Conservation (phyloP, 441 rosid genomes). For the Theobroma grandiflorum region DNA sequence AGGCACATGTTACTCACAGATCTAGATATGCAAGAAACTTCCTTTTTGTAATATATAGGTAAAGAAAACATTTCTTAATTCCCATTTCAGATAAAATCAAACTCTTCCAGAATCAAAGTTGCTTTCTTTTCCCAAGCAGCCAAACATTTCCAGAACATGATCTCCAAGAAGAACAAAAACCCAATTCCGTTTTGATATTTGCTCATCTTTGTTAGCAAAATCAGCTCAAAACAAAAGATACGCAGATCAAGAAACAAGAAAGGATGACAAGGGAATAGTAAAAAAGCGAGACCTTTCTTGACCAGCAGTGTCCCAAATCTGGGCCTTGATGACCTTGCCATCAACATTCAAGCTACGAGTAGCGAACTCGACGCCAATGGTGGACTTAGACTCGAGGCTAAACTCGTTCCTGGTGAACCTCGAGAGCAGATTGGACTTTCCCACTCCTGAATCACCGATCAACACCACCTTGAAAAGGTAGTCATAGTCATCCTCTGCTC, state of each 20-base stretch:
- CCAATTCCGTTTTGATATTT: background rate
- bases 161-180: background rate
- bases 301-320: conserved; percentile 97
- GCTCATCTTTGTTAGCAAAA: background rate
- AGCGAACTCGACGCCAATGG: conserved; percentile 78
- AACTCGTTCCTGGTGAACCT: conserved; percentile 77
- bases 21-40: conserved; percentile 20
- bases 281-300: conserved; percentile 69
- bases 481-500: conserved; percentile 87
- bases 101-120: conserved; percentile 11
- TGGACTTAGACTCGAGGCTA: conserved; percentile 75
- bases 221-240: conserved; percentile 12
- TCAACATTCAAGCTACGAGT: conserved; percentile 74
- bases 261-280: background rate
- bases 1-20: conserved; percentile 17
- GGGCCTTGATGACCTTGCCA: conserved; percentile 78
- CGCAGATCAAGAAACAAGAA: background rate
- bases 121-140: background rate
- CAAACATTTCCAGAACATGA: background rate
- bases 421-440: conserved; percentile 74
- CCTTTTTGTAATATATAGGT: background rate
- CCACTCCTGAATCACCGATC: conserved; percentile 78
- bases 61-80: background rate
- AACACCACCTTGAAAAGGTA: conserved; percentile 83
- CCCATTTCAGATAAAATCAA: conserved; percentile 15